A percentile compares a stretch with the other conserved stretches of the same genome.
phyloP scores from a whole-genome alignment of 2,329 filamentous ascomycete genomes.

The Alternaria postmessia region DNA sequence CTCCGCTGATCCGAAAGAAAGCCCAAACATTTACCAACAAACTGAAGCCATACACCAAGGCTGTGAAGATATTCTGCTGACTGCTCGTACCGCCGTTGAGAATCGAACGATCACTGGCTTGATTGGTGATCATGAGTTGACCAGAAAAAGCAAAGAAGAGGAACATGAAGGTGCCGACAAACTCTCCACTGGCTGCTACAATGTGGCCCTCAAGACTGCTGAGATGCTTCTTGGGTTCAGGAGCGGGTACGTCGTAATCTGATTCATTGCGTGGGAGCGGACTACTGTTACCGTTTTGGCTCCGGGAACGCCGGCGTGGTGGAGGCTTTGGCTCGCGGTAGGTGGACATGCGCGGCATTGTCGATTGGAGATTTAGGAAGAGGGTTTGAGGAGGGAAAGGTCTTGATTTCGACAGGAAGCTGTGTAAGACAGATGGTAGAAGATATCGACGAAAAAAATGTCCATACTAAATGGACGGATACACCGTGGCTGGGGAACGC shows the following conservation, averaged over 20 bases:
- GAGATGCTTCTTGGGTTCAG: slow-evolving; percentile 12
- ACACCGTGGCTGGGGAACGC: not conserved
- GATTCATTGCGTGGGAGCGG: slow-evolving; percentile 2
- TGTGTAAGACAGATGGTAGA: not conserved
- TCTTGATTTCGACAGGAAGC: not conserved
- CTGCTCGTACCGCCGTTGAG: slow-evolving; percentile 26
- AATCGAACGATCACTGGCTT: slow-evolving; percentile 23
- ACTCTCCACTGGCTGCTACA: slow-evolving; percentile 39
- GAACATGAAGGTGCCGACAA: slow-evolving; percentile 45
- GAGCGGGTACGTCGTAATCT: slow-evolving; percentile 7
- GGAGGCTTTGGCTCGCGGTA: slow-evolving; percentile 18
- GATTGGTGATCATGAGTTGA: slow-evolving; percentile 35
- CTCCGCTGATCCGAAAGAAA: slow-evolving; percentile 42
- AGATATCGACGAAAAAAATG: not conserved
- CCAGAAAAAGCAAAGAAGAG: slow-evolving; percentile 42
- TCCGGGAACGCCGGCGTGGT: slow-evolving; percentile 11
- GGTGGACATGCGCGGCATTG: slow-evolving; percentile 15
- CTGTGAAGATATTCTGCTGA: slow-evolving; percentile 37
- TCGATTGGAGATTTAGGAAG: not conserved
- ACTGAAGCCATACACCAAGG: slow-evolving; percentile 41
- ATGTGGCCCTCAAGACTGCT: slow-evolving; percentile 28
- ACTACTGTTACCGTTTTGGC: not conserved
- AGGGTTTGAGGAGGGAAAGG: not conserved
- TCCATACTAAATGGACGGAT: not conserved
- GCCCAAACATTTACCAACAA: slow-evolving; percentile 45